A percentile compares a stretch with the other conserved stretches of the same genome.
Conservation (phyloP, 257 asterid genomes). For the Capsicum pubescens region DNA sequence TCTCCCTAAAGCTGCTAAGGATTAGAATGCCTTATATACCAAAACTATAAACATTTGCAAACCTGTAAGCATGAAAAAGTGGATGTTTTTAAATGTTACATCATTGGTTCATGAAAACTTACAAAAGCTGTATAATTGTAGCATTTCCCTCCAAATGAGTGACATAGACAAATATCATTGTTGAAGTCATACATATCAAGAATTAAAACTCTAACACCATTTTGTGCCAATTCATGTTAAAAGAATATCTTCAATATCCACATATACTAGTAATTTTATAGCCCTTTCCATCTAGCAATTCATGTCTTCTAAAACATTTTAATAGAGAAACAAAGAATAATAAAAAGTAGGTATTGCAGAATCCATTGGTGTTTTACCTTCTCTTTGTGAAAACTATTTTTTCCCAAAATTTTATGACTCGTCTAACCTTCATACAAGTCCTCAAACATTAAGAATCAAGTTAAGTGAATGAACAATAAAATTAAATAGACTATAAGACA, state of each 20-base stretch:
- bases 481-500: not conserved
- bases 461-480: not conserved
- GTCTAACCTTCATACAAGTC: not conserved
- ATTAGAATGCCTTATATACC: not conserved
- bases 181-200: slow-evolving; percentile 91
- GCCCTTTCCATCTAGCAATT: not conserved
- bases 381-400: not conserved
- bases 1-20: not conserved
- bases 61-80: not conserved
- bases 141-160: slow-evolving; percentile 85
- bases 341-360: not conserved
- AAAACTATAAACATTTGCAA: not conserved
- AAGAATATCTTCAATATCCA: slow-evolving; percentile 25
- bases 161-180: slow-evolving; percentile 92
- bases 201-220: slow-evolving; percentile 94
- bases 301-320: slow-evolving; percentile 6
- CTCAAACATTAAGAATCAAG: slow-evolving; percentile 19
- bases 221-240: slow-evolving; percentile 57
- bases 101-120: slow-evolving; percentile 44
- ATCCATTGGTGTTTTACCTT: not conserved
- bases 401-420: not conserved
- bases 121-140: slow-evolving; percentile 91
- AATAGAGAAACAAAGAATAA: not conserved
- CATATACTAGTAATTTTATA: not conserved
- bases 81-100: not conserved